phyloP scores from a whole-genome alignment of 2,329 filamentous ascomycete species.

The Talaromyces funiculosus region DNA sequence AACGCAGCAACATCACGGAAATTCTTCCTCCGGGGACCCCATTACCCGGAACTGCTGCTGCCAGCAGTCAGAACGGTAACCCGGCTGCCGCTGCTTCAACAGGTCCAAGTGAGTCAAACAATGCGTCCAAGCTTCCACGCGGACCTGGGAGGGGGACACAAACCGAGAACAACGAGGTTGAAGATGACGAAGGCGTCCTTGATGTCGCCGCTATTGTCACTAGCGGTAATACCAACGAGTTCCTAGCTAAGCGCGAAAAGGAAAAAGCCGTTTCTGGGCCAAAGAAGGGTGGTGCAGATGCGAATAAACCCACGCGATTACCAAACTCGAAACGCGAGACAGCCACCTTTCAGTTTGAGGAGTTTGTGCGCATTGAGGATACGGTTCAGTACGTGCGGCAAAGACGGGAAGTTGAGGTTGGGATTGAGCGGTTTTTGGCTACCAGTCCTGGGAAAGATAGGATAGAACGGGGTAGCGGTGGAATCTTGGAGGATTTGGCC shows the following conservation, averaged over 20 bases:
- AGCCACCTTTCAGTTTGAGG: conserved; percentile 57
- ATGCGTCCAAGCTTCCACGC: conserved; percentile 41
- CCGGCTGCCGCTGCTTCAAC: conserved; percentile 54
- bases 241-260: conserved; percentile 57
- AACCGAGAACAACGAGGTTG: conserved; percentile 42
- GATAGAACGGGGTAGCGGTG: conserved; percentile 43
- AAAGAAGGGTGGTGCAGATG: conserved; percentile 44
- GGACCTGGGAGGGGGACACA: conserved; percentile 53
- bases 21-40: conserved; percentile 52
- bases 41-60: conserved; percentile 45
- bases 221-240: conserved; percentile 58
- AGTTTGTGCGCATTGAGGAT: conserved; percentile 51
- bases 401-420: conserved; percentile 55
- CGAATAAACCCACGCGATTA: conserved; percentile 46
- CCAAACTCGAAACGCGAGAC: conserved; percentile 56
- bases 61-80: conserved; percentile 42
- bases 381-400: conserved; percentile 48
- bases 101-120: conserved; percentile 42
- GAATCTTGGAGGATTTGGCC: conserved; percentile 75
- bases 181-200: conserved; percentile 58
- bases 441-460: conserved; percentile 39
- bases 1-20: conserved; percentile 58
- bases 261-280: conserved; percentile 55
- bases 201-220: conserved; percentile 60
- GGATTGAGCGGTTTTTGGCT: conserved; percentile 56